Conservation (phyloP, 2,329 filamentous ascomycete genomes). For the Fonsecaea monophora region DNA sequence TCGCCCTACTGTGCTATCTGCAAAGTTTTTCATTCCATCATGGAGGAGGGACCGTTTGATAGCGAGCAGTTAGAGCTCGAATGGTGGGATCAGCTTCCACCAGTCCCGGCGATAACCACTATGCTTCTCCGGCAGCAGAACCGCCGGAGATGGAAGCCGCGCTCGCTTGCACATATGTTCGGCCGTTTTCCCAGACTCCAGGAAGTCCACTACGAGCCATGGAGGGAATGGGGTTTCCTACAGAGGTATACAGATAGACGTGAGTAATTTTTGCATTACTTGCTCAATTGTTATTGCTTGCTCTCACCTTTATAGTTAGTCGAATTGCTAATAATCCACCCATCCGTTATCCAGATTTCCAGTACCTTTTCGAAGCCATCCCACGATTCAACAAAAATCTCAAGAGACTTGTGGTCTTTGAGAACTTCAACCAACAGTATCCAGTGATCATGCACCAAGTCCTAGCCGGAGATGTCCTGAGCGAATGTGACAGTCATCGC, state of each 20-base stretch:
- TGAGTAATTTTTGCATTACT: slow-evolving; percentile 42
- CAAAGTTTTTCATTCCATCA: slow-evolving; percentile 21
- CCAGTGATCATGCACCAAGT: slow-evolving; percentile 22
- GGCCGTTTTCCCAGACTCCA: slow-evolving; percentile 47
- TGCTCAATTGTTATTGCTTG: slow-evolving; percentile 26
- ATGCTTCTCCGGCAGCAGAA: slow-evolving; percentile 50
- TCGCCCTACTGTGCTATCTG: slow-evolving; percentile 19
- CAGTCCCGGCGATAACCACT: slow-evolving; percentile 45
- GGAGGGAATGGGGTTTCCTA: slow-evolving; percentile 41
- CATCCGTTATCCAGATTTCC: slow-evolving; percentile 26
- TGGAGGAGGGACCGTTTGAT: slow-evolving; percentile 22
- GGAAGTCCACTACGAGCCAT: slow-evolving; percentile 51
- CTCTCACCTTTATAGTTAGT: slow-evolving; percentile 20
- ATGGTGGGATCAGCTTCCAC: slow-evolving; percentile 42
- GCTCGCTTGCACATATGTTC: slow-evolving; percentile 46
- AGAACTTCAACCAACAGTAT: slow-evolving; percentile 46
- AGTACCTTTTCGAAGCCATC: slow-evolving; percentile 38
- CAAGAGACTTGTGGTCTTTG: slow-evolving; percentile 46
- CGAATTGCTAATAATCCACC: slow-evolving; percentile 15
- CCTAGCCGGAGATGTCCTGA: slow-evolving; percentile 35
- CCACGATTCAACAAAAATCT: slow-evolving; percentile 35
- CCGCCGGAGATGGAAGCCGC: slow-evolving; percentile 47
- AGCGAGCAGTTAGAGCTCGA: slow-evolving; percentile 14
- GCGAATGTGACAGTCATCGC: slow-evolving; percentile 37
- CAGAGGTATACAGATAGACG: slow-evolving; percentile 42